These are phyloP conservation scores for Pouteria campechiana DNA, from an alignment of 179 eudicot species.

Conservation along the genomic window DNA sequence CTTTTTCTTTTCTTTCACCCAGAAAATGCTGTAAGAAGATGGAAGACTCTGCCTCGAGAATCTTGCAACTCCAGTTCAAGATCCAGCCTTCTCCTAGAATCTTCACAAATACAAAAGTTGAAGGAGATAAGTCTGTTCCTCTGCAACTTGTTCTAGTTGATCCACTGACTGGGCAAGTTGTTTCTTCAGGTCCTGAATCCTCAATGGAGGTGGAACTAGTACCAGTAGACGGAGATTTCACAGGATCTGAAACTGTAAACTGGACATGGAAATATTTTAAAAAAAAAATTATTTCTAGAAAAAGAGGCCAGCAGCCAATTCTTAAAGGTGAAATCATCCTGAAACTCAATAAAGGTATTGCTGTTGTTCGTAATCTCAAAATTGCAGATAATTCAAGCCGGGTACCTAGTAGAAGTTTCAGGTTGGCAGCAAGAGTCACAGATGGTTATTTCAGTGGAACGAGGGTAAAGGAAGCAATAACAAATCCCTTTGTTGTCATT, in stretches of 20 bases:
- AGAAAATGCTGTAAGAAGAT: no score
- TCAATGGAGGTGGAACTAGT: constrained; percentile 42
- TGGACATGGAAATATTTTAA: constrained; percentile 49
- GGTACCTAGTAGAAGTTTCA: constrained; percentile 63
- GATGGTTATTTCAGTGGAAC: constrained; percentile 17
- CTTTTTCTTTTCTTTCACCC: no score
- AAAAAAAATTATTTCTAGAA: constrained; percentile 27
- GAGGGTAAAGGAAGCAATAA: constrained; percentile 59
- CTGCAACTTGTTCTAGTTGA: constrained; percentile 41
- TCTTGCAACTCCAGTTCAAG: no score
- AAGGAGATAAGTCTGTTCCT: no score
- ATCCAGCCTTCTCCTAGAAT: no score
- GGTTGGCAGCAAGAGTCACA: constrained; percentile 52
- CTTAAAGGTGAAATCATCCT: constrained; percentile 39
- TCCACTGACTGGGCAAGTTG: constrained; percentile 18
- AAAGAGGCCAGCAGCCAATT: constrained; percentile 82
- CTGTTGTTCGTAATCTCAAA: constrained; percentile 21
- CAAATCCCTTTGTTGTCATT: constrained; percentile 60
- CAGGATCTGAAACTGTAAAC: constrained; percentile 46
- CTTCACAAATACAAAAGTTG: no score
- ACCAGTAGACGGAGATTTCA: constrained; percentile 58
- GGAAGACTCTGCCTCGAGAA: no score
- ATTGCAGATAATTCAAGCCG: constrained; percentile 85
- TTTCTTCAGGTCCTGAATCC: constrained; percentile 27
- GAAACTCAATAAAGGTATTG: constrained; percentile 45